Evolutionary conservation across 2,329 filamentous ascomycete genomes (phyloP), one percentile per base, ranked within the genome.

Genomic region (Tricladium varicosporioides): DNA sequence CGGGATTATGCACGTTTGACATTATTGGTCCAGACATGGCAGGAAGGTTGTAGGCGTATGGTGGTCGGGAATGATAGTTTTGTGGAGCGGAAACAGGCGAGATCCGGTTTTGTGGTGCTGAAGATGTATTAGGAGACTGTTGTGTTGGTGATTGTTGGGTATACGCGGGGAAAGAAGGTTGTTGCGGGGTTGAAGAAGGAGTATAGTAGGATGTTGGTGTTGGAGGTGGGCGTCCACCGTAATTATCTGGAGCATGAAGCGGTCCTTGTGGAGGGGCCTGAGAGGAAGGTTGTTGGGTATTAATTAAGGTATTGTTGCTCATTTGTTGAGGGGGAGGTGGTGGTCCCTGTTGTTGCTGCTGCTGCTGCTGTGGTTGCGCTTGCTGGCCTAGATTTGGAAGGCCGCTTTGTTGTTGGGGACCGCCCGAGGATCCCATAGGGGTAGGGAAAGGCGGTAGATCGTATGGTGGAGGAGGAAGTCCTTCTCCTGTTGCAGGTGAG

Each of bases 1-100:
- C 84, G 0, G 90, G 90, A 59, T 86, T 89, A 66, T 87, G 83
- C 22, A 94, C 81, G 68, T 93, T 94, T 14, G 89, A 88, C 77
- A 93, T 84, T 27, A 93, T 85, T 1, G 87, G 81, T 1, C 86
- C 85, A 44, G 78, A 75, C 77, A 86, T 81, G n/a, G 79, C 76
- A 2, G 87, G 81, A 2, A 88, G 78, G 2, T 80, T 80, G 65
- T 86, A 83, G 27, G 74, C 70, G 56, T 75, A 64, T 69, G 80
- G 81, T 2, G 76, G 73, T 57, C 76, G 74, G 56, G 71, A 62
- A 57, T 71, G 71, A 60, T 84, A 84, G 14, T 75, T 74, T 53
- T 80, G 77, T 18, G 82, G 82, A 4, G 84, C 71, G 62, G 74
- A 62, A 64, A 71, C 59, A 54, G 67, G 57, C 60, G 73, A 73